Conservation (phyloP, 169 alveolate species). For the Theileria equi region DNA sequence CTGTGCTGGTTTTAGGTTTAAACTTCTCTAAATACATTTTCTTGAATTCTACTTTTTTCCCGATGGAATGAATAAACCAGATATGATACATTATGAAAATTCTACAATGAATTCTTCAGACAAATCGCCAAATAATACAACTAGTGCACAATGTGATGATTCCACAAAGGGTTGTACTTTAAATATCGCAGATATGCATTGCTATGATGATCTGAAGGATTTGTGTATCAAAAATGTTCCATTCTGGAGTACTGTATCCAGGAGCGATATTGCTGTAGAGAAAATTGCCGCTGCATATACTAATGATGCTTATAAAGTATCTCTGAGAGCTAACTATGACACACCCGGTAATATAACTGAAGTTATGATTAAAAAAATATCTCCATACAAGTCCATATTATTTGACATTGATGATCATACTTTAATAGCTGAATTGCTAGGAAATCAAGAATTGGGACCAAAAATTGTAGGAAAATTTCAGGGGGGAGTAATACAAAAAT, state of each 20-base stretch:
- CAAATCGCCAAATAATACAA: too few relatives aligned
- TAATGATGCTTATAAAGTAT: neutral
- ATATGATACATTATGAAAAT: too few relatives aligned
- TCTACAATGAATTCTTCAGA: too few relatives aligned
- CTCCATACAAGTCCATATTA: slow-evolving; percentile 62
- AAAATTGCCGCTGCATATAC: neutral
- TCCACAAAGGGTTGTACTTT: too few relatives aligned
- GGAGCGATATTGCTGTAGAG: neutral
- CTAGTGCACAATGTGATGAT: too few relatives aligned
- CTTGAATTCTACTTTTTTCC: too few relatives aligned
- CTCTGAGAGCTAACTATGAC: neutral
- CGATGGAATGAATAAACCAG: too few relatives aligned
- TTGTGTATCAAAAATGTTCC: slow-evolving; percentile 17
- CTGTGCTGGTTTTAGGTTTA: too few relatives aligned
- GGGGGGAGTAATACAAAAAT: slow-evolving; percentile 77
- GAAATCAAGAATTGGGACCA: slow-evolving; percentile 73
- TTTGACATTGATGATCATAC: slow-evolving; percentile 65
- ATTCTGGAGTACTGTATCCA: slow-evolving; percentile 1
- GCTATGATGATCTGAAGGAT: neutral
- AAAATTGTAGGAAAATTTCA: slow-evolving; percentile 58
- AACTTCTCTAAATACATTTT: too few relatives aligned
- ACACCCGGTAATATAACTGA: neutral
- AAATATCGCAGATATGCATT: too few relatives aligned
- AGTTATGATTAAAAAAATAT: slow-evolving; percentile 67
- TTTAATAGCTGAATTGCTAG: slow-evolving; percentile 69